phyloP scores from a whole-genome alignment of 805 yeast species.

The Lipomyces starkeyi region DNA sequence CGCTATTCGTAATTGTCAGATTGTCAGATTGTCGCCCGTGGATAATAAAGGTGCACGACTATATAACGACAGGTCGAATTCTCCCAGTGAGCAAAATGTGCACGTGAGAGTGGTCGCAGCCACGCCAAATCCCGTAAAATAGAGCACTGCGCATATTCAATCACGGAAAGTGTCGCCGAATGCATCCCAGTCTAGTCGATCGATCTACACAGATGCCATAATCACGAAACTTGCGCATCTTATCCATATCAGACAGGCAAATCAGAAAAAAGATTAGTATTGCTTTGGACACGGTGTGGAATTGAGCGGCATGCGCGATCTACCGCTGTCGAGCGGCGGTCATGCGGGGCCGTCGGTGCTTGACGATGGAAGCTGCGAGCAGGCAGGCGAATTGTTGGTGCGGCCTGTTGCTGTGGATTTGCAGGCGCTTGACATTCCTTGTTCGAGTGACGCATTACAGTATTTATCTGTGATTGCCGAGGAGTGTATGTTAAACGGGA shows the following conservation, averaged over 20 bases:
- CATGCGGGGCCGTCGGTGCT: not conserved
- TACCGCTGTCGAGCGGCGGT: not conserved
- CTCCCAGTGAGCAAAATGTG: not conserved
- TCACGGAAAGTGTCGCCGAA: not conserved
- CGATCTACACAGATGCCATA: not conserved
- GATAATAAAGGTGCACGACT: too few relatives aligned
- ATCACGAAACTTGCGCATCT: not conserved
- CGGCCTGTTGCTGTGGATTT: constrained; percentile 27
- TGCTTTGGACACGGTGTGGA: not conserved
- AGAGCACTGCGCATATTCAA: not conserved
- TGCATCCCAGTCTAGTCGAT: not conserved
- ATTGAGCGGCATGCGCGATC: constrained; percentile 1
- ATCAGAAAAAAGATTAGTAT: not conserved
- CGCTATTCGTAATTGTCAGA: not conserved
- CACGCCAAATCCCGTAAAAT: not conserved
- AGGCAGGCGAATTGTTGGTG: constrained; percentile 10
- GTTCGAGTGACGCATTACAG: constrained; percentile 32
- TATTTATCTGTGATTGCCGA: constrained; percentile 28
- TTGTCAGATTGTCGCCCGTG: too few relatives aligned
- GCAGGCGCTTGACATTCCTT: constrained; percentile 19
- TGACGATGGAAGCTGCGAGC: constrained; percentile 5
- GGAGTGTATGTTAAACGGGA: constrained; percentile 22
- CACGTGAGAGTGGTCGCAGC: not conserved
- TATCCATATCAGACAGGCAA: not conserved
- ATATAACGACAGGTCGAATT: too few relatives aligned